These are phyloP conservation scores for Gracilaria vermiculophylla DNA, from an alignment of 23 red algal genomes.

Conservation along the genomic window DNA sequence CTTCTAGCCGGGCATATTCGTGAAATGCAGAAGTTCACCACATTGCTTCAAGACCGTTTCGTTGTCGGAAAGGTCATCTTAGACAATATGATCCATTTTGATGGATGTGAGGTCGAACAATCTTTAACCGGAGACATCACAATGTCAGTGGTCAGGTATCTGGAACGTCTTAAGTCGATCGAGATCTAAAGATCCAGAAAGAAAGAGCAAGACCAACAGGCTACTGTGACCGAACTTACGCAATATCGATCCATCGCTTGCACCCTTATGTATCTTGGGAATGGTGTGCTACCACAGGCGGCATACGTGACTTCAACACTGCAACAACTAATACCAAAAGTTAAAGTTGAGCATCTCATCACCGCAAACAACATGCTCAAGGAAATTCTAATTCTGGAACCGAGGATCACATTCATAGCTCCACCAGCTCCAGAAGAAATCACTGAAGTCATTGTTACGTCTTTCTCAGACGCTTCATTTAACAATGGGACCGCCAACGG, in stretches of 20 bases:
- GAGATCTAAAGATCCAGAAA: background rate
- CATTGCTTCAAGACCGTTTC: background rate
- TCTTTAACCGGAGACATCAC: background rate
- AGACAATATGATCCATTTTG: conserved; percentile 11
- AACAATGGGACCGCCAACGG: background rate
- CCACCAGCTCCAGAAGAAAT: background rate
- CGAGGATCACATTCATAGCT: background rate
- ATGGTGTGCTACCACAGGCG: background rate
- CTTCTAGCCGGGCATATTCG: background rate
- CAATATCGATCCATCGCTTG: background rate
- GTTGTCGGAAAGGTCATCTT: background rate
- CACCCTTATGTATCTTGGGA: conserved; percentile 13
- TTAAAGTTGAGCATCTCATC: background rate
- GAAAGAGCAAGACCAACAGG: background rate
- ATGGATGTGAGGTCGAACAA: conserved; percentile 28
- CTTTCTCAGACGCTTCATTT: conserved; percentile 6
- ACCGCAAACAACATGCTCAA: background rate
- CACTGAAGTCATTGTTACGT: background rate
- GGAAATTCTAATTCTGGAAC: background rate
- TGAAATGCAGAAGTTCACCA: conserved; percentile 2
- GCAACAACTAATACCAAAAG: background rate
- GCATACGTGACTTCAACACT: background rate
- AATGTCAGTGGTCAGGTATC: background rate
- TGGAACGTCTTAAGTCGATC: conserved; percentile 18
- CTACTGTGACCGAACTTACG: background rate